phyloP scores from a whole-genome alignment of 2,329 filamentous ascomycete species.

The Verticillium longisporum region DNA sequence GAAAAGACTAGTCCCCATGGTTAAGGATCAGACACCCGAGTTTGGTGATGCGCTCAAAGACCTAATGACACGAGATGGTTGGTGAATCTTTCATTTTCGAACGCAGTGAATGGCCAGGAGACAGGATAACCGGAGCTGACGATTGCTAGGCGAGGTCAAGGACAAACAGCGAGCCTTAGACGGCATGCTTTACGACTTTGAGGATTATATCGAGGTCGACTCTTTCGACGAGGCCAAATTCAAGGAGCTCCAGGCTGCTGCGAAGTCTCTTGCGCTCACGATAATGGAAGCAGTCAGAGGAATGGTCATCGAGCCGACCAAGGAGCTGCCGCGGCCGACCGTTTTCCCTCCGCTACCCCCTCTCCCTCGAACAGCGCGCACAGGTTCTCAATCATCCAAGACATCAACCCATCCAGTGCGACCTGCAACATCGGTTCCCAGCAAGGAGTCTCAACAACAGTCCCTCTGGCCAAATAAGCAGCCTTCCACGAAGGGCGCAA shows the following conservation, averaged over 20 bases:
- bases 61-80: conserved; percentile 26
- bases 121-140: background rate
- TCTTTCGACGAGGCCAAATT: conserved; percentile 43
- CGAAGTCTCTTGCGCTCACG: conserved; percentile 29
- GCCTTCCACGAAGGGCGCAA: background rate
- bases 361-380: background rate
- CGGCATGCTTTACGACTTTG: conserved; percentile 41
- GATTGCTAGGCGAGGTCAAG: background rate
- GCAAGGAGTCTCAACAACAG: background rate
- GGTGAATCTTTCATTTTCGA: background rate
- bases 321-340: conserved; percentile 1
- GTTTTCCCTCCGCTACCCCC: conserved; percentile 8
- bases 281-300: conserved; percentile 18
- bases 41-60: conserved; percentile 28
- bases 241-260: conserved; percentile 36
- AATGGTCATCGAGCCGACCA: conserved; percentile 14
- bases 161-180: conserved; percentile 20
- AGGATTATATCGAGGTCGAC: conserved; percentile 42
- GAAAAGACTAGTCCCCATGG: conserved; percentile 28
- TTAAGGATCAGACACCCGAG: conserved; percentile 26
- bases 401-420: background rate
- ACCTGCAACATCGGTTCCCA: background rate
- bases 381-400: background rate
- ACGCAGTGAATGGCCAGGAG: background rate
- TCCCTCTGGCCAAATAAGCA: background rate